A percentile compares a stretch with the other conserved stretches of the same genome.
phyloP scores from a whole-genome alignment of 768 basidiomycete genomes.

The Psilocybe cyanescens region DNA sequence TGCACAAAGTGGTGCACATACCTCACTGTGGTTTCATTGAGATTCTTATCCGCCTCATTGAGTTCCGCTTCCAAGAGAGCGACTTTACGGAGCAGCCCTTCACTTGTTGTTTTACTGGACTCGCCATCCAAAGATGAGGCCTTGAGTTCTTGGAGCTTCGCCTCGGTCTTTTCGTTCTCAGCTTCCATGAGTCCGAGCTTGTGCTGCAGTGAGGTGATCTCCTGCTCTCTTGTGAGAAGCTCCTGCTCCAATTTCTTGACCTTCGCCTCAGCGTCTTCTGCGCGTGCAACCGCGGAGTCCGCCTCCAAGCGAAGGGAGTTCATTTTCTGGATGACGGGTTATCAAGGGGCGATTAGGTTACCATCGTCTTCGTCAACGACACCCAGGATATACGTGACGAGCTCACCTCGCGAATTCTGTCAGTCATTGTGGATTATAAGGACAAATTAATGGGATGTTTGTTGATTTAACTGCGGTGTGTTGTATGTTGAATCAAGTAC shows the following conservation, averaged over 20 bases:
- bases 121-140: slow-evolving; percentile 68
- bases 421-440: slow-evolving; percentile 40
- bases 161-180: slow-evolving; percentile 75
- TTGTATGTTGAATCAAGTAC: slow-evolving; percentile 21
- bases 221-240: slow-evolving; percentile 84
- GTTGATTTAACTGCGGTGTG: slow-evolving; percentile 17
- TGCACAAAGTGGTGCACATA: slow-evolving; percentile 43
- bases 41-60: slow-evolving; percentile 93
- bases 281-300: slow-evolving; percentile 78
- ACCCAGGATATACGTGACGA: background rate
- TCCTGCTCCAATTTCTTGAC: slow-evolving; percentile 77
- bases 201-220: slow-evolving; percentile 78
- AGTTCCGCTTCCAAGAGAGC: slow-evolving; percentile 94
- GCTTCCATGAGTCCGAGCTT: slow-evolving; percentile 65
- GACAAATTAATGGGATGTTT: slow-evolving; percentile 16
- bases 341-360: slow-evolving; percentile 12
- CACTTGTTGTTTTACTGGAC: slow-evolving; percentile 68
- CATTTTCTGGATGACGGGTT: slow-evolving; percentile 60
- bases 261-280: slow-evolving; percentile 86
- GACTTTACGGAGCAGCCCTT: slow-evolving; percentile 81
- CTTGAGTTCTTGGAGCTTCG: slow-evolving; percentile 69
- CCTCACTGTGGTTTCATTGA: slow-evolving; percentile 97
- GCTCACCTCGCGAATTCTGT: slow-evolving; percentile 56
- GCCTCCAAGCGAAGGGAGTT: slow-evolving; percentile 80
- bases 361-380: background rate